Base-by-base conservation (phyloP, 179 eudicot species). In the Beta lomatogona region DNA sequence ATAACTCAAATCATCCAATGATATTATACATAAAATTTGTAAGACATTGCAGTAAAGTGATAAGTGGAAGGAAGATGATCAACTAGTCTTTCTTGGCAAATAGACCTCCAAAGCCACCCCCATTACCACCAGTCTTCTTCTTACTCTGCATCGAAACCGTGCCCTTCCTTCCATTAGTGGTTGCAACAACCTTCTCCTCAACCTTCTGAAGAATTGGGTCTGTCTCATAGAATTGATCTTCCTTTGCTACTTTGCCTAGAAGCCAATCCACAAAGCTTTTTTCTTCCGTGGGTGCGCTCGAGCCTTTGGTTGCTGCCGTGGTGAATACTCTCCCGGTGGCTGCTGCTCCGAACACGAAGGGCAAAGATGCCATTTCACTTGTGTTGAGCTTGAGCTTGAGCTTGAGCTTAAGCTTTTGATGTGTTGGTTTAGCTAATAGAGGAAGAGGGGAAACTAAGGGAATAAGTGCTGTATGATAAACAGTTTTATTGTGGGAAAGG, bases 161-260 rank as follows among this genome's bases (percentile, higher is more conserved):
- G 44, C 82, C 87, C 78, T 87, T 91, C 44, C 86, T 80, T 67
- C 85, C 81, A 46, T 79, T 22, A 57, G 86, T 80, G 65, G 83
- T 69, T 36, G 83, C 80, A 69, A 76, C 84, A 9, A 74, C 77
- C 85, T 87, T 91, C 6, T 80, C 95, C 60, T 93, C 98, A 81
- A 89, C 94, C 89, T 89, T 90, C 82, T 90, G 79, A 68, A 95
- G 92, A 63, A 94, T 84, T 0, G 99, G 98, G 80, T 94, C 99
- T 61, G 95, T 92, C 83, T 94, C 99, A 68, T 84, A 82, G 53
- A 95, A 68, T 85, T 94, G 98, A 52, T 92, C 98, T 53, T 90
- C 79, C 82, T 95, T 95, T 71, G 79, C 67, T 61, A 95, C 13
- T 9, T 86, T 89, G 58, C 97, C 98, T 4, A 91, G 78, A 2